Percentiles rank a stretch among this genome's conserved stretches.
Conservation (phyloP, 2,329 filamentous ascomycete species). For the Thelonectria discophora region DNA sequence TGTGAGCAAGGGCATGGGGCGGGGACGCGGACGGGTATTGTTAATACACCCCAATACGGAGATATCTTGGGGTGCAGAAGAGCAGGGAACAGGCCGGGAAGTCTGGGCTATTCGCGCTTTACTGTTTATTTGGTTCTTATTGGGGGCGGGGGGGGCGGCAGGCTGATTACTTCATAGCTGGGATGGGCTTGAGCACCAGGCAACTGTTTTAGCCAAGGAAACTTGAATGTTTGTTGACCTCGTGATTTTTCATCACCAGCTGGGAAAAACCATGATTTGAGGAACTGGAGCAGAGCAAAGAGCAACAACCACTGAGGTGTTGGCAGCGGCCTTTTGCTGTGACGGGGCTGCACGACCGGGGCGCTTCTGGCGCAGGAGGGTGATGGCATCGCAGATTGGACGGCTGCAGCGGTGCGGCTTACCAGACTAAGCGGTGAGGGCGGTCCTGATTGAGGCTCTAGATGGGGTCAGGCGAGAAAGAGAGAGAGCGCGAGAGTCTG, state of each 20-base stretch:
- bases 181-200: constrained; percentile 20
- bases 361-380: background rate
- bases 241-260: constrained; percentile 1
- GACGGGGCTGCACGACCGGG: background rate
- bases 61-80: constrained; percentile 33
- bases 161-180: constrained; percentile 18
- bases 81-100: constrained; percentile 8
- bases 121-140: constrained; percentile 5
- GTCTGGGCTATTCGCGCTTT: constrained; percentile 10
- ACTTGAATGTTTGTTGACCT: constrained; percentile 7
- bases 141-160: constrained; percentile 9
- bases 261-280: background rate
- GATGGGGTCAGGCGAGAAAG: constrained; percentile 23
- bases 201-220: constrained; percentile 22
- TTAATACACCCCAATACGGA: background rate
- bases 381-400: constrained; percentile 13
- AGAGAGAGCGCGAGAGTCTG: background rate
- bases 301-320: constrained; percentile 2
- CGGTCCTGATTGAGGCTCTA: constrained; percentile 16
- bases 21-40: constrained; percentile 11
- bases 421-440: constrained; percentile 26
- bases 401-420: constrained; percentile 15
- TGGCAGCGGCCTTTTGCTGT: background rate
- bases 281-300: background rate
- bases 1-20: constrained; percentile 31